Evolutionary conservation across 306 rosid species (phyloP), one percentile per base, ranked within the genome.

Genomic region (Cicer bijugum): DNA sequence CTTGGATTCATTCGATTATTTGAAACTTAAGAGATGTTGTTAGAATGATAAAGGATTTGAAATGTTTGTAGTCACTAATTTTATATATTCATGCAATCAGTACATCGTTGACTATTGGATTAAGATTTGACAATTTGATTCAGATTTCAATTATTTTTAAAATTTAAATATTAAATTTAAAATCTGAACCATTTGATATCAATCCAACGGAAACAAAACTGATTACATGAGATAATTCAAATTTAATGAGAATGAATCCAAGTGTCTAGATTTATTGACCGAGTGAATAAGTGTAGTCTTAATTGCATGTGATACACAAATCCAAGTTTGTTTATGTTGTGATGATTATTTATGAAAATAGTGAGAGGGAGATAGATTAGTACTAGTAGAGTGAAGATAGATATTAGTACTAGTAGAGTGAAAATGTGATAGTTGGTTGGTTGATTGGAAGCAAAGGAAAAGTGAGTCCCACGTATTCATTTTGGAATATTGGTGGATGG

Each of bases 401-500:
- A n/a, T n/a, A 69, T 63, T 43, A 69, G 71, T 19, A 72, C 17
- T 16, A 16, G 17, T 16, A 16, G 59, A 84, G 75, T 75, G 80
- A 46, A 17, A 45, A 53, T 48, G 37, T 6, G 69, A 15, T 61
- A 48, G 58, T 81, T 83, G 89, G 87, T 75, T 85, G 90, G 86
- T 78, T 85, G 82, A 89, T 81, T 87, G 89, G 86, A 72, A 84
- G 89, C 86, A 82, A 80, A 80, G 47, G 62, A 17, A 77, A 77
- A 72, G 3, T 51, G 86, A 88, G 96, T 82, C 90, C 90, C 95
- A 88, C 89, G 86, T 28, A 28, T 86, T 88, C 85, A 78, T 78
- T 84, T 88, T 78, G 96, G 90, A 89, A 86, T 89, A 82, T 87
- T 83, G 83, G 89, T 84, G 89, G 98, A 93, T 89, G 95, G 93